These are phyloP conservation scores for Ophiorrhiza pumila DNA, from an alignment of 257 asterid genomes.

Conservation along the genomic window DNA sequence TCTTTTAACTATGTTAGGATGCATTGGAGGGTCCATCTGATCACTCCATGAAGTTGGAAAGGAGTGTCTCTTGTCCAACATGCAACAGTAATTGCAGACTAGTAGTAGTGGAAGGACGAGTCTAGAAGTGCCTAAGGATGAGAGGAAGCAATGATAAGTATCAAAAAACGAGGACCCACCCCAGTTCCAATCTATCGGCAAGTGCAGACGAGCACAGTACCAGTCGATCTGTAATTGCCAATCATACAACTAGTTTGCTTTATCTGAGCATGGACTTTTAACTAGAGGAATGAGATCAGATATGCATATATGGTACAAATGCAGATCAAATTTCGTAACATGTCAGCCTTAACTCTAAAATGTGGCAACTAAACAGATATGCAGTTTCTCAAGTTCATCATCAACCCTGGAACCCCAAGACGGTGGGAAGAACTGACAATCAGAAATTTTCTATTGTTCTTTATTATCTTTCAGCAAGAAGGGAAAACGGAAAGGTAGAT, in stretches of 20 bases:
- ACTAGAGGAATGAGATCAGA: not conserved
- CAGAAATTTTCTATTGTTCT: no score
- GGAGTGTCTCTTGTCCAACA: conserved; percentile 3
- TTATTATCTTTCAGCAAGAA: not conserved
- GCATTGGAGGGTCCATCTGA: conserved; percentile 1
- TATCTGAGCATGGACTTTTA: not conserved
- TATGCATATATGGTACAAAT: not conserved
- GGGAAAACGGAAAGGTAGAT: not conserved
- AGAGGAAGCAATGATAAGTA: not conserved
- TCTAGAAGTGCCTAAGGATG: conserved; percentile 6
- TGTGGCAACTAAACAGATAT: not conserved
- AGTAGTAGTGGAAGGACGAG: not conserved
- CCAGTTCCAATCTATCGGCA: not conserved
- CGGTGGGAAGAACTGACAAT: not conserved
- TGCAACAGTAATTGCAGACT: conserved; percentile 3
- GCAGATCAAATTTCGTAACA: not conserved
- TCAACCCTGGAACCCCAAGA: not conserved
- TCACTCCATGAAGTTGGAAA: not conserved
- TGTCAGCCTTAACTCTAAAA: not conserved
- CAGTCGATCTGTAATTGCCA: not conserved
- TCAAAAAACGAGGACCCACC: not conserved
- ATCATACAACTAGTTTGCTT: not conserved
- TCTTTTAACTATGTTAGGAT: not conserved
- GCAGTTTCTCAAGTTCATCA: no score
- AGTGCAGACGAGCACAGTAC: conserved; percentile 7